Evolutionary conservation across 495 filamentous ascomycete species (phyloP).

Genomic region (Poronia punctata): DNA sequence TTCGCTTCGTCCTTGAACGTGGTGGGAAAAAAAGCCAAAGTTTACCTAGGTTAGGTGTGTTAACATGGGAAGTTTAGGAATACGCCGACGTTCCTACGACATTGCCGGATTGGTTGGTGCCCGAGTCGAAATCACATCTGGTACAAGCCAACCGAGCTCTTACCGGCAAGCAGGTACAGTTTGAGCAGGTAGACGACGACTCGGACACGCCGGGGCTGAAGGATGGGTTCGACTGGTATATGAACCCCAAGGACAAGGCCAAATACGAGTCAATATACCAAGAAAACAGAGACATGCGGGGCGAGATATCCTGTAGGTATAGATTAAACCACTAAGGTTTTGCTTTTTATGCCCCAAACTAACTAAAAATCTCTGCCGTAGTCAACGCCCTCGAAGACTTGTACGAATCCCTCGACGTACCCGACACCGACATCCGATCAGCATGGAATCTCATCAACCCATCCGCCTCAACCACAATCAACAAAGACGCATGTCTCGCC

Average conservation of each 20-base stretch:
- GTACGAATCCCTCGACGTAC: conserved; percentile 87
- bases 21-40: conserved; percentile 10
- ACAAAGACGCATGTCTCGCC: conserved; percentile 87
- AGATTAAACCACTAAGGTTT: too few relatives aligned
- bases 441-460: conserved; percentile 98
- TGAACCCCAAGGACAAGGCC: conserved; percentile 79
- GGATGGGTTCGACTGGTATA: conserved; percentile 99
- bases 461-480: conserved; percentile 66
- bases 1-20: background rate
- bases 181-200: conserved; percentile 71
- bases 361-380: conserved; percentile 24
- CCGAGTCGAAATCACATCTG: conserved; percentile 92
- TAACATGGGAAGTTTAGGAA: conserved; percentile 64
- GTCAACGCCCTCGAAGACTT: conserved; percentile 75
- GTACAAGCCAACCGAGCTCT: conserved; percentile 84
- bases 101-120: conserved; percentile 92
- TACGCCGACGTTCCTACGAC: conserved; percentile 72
- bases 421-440: conserved; percentile 86
- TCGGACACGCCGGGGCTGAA: conserved; percentile 78
- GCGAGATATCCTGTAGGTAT: conserved; percentile 70
- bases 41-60: too few relatives aligned
- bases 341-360: too few relatives aligned
- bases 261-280: conserved; percentile 97
- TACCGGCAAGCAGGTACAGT: conserved; percentile 63
- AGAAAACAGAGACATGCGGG: conserved; percentile 76